Evolutionary conservation across 805 yeast species (phyloP).

Genomic region (Candida succiphila): DNA sequence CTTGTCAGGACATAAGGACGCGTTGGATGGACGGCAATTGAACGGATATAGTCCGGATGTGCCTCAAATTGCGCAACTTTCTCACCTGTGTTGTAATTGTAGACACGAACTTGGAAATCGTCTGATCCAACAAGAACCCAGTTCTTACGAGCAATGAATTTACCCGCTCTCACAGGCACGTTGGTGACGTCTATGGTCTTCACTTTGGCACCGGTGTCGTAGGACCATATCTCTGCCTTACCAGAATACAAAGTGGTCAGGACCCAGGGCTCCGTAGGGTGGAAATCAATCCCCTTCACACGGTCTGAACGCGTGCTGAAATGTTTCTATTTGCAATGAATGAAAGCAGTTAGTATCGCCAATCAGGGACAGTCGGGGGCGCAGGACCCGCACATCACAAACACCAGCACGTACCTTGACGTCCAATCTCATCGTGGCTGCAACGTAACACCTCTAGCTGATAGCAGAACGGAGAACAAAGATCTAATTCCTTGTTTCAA

Average conservation of each 20-base stretch:
- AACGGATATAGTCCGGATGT: constrained; percentile 93
- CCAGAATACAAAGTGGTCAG: constrained; percentile 88
- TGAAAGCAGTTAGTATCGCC: no score
- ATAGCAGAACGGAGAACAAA: neutral
- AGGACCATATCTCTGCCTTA: constrained; percentile 86
- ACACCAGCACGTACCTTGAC: constrained; percentile 29
- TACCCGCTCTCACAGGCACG: constrained; percentile 92
- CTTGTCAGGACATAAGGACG: constrained; percentile 84
- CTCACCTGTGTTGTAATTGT: constrained; percentile 92
- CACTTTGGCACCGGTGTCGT: constrained; percentile 75
- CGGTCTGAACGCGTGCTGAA: constrained; percentile 91
- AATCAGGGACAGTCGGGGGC: no score
- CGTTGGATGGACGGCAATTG: constrained; percentile 89
- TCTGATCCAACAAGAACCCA: constrained; percentile 97
- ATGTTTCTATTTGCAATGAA: constrained; percentile 42
- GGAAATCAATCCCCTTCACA: constrained; percentile 96
- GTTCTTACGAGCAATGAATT: constrained; percentile 89
- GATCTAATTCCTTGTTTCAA: neutral
- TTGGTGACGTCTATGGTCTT: constrained; percentile 92
- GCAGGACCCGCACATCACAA: no score
- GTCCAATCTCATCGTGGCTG: constrained; percentile 36
- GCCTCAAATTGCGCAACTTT: constrained; percentile 94
- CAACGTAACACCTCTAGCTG: neutral
- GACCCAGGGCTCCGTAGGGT: constrained; percentile 97
- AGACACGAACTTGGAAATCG: constrained; percentile 89